Evolutionary conservation across 1,284 basidiomycete genomes (phyloP).

Genomic region (Puccinia sorghi): DNA sequence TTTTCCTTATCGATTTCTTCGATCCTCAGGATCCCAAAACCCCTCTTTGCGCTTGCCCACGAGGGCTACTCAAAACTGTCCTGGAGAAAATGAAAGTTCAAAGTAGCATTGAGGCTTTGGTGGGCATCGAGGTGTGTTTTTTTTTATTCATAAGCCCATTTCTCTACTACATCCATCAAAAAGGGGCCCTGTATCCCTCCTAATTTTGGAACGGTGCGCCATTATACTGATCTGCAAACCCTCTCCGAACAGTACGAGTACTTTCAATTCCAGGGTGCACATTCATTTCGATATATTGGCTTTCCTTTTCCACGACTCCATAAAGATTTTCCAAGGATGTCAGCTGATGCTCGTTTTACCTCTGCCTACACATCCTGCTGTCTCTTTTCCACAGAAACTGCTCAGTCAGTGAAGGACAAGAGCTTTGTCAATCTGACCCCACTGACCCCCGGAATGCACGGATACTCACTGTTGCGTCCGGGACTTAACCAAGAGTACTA

Average conservation of each 20-base stretch:
- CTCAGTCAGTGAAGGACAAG: slow-evolving; percentile 74
- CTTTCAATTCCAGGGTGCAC: slow-evolving; percentile 49
- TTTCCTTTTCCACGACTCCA: background rate
- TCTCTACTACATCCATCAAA: background rate
- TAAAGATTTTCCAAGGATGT: background rate
- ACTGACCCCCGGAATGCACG: slow-evolving; percentile 76
- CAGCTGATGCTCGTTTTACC: slow-evolving; percentile 9
- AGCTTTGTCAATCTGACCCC: slow-evolving; percentile 72
- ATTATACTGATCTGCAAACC: background rate
- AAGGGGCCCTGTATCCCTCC: background rate
- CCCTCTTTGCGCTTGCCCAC: slow-evolving; percentile 78
- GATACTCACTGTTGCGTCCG: slow-evolving; percentile 58
- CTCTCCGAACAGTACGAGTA: slow-evolving; percentile 42
- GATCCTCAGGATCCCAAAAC: slow-evolving; percentile 73
- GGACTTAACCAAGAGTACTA: slow-evolving; percentile 82
- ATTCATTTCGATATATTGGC: background rate
- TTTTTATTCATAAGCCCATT: slow-evolving; percentile 60
- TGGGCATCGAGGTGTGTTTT: slow-evolving; percentile 33
- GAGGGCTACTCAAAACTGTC: slow-evolving; percentile 72
- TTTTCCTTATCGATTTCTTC: slow-evolving; percentile 87
- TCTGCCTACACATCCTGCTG: background rate
- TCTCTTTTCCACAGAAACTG: slow-evolving; percentile 66
- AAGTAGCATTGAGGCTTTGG: slow-evolving; percentile 62
- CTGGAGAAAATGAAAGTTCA: slow-evolving; percentile 61
- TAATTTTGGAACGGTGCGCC: background rate